Conservation (phyloP, 169 alveolate species). For the Toxoplasma gondii region DNA sequence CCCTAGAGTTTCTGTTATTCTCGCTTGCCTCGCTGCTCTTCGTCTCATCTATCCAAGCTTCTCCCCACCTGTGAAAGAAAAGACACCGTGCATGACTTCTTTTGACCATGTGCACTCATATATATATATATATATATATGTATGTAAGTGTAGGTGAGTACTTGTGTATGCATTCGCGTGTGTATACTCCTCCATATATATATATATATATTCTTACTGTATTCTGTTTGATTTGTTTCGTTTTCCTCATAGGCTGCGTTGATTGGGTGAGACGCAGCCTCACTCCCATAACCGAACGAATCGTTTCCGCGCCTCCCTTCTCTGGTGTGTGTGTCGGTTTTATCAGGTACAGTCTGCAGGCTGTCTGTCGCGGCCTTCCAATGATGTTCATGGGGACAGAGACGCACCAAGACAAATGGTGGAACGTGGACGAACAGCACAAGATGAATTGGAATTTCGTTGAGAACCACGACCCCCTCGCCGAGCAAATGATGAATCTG, state of each 20-base stretch:
- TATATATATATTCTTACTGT: neutral
- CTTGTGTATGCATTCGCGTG: neutral
- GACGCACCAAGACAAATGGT: slow-evolving; percentile 71
- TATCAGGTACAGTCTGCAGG: slow-evolving; percentile 69
- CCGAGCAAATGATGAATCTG: slow-evolving; percentile 68
- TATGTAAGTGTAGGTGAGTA: neutral
- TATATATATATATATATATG: neutral
- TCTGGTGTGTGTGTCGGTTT: too few relatives aligned
- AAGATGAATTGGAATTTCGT: slow-evolving; percentile 68
- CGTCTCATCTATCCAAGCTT: neutral
- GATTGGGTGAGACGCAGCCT: too few relatives aligned
- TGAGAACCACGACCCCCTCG: slow-evolving; percentile 45
- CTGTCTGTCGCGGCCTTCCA: slow-evolving; percentile 68
- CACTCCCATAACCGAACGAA: too few relatives aligned
- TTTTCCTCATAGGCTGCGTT: too few relatives aligned
- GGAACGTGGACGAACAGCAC: slow-evolving; percentile 67
- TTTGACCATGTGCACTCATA: neutral
- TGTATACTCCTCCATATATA: neutral
- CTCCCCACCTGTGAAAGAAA: too few relatives aligned
- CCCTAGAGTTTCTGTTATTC: neutral
- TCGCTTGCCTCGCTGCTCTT: neutral
- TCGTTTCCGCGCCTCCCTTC: too few relatives aligned
- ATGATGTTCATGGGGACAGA: slow-evolving; percentile 77
- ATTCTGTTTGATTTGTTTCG: neutral
- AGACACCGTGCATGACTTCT: too few relatives aligned